A percentile compares a stretch with the other conserved stretches of the same genome.
Evolutionary conservation across 2,329 filamentous ascomycete species (phyloP).

Genomic region (Sordariomycetes sp.): DNA sequence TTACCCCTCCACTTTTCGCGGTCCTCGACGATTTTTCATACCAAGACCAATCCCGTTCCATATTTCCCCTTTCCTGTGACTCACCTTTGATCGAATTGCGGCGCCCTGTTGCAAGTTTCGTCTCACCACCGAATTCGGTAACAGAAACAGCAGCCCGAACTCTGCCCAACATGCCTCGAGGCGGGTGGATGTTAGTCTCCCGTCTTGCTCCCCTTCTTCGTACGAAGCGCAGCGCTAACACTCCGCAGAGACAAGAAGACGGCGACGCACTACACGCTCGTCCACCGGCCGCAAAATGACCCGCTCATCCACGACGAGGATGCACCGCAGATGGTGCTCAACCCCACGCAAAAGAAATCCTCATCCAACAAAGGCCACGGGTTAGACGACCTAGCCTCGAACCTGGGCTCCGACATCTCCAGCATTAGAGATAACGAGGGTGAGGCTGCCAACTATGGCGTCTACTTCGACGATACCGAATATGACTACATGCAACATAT

Average conservation of each 20-base stretch:
- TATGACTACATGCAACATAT: conserved; percentile 99
- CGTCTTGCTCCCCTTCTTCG: conserved; percentile 1
- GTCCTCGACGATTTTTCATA: background rate
- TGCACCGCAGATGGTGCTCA: conserved; percentile 84
- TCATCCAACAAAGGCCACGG: conserved; percentile 42
- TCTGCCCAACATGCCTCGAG: conserved; percentile 55
- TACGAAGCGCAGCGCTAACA: conserved; percentile 1
- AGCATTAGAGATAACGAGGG: conserved; percentile 80
- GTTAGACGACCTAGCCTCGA: conserved; percentile 63
- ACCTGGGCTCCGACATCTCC: conserved; percentile 58
- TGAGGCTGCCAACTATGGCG: conserved; percentile 85
- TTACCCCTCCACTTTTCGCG: background rate
- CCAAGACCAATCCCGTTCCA: background rate
- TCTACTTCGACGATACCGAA: conserved; percentile 88
- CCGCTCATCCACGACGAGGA: conserved; percentile 88
- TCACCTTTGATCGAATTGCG: background rate
- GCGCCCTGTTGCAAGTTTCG: background rate
- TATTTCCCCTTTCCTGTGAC: background rate
- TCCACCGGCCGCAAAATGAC: conserved; percentile 94
- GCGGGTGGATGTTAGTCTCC: conserved; percentile 52
- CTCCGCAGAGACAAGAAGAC: conserved; percentile 69
- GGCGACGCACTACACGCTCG: conserved; percentile 85
- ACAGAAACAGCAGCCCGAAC: background rate
- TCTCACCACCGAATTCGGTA: background rate
- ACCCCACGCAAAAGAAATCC: conserved; percentile 41